phyloP scores from a whole-genome alignment of 1,284 basidiomycete genomes.

The Boletus semigastroideus region DNA sequence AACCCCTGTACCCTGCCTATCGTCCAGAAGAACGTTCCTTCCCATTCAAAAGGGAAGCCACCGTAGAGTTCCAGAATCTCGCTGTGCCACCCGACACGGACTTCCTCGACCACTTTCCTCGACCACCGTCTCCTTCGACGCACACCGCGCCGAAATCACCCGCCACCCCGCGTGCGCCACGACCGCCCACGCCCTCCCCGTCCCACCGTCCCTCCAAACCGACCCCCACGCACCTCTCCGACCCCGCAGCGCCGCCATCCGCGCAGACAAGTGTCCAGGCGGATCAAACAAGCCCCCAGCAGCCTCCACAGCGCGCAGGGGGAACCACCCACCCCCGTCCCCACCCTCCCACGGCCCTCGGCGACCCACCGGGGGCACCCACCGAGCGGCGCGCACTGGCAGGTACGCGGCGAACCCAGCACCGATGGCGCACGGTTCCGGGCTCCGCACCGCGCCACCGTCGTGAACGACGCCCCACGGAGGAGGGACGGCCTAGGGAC shows the following conservation, averaged over 20 bases:
- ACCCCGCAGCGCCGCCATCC: not conserved
- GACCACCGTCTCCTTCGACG: not conserved
- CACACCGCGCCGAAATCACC: not conserved
- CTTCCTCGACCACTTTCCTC: conserved; percentile 2
- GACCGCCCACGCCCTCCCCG: conserved; percentile 16
- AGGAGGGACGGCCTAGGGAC: not conserved
- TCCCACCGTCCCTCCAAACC: conserved; percentile 2
- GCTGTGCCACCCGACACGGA: not conserved
- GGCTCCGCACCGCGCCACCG: not conserved
- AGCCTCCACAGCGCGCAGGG: not conserved
- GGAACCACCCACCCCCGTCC: not conserved
- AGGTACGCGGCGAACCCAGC: too few species aligned
- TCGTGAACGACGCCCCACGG: too few species aligned
- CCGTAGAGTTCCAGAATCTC: not conserved
- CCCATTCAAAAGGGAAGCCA: not conserved
- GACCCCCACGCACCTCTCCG: not conserved
- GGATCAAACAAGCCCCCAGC: not conserved
- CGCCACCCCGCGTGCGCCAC: not conserved
- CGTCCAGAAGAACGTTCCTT: too few species aligned
- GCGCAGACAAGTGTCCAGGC: conserved; percentile 8
- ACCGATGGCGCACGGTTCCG: not conserved
- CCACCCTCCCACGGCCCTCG: too few species aligned
- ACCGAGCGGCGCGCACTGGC: too few species aligned
- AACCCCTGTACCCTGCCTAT: not conserved
- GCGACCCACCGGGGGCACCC: too few species aligned